Evolutionary conservation across 2,329 filamentous ascomycete species (phyloP).

Genomic region (Laburnicola sp.): DNA sequence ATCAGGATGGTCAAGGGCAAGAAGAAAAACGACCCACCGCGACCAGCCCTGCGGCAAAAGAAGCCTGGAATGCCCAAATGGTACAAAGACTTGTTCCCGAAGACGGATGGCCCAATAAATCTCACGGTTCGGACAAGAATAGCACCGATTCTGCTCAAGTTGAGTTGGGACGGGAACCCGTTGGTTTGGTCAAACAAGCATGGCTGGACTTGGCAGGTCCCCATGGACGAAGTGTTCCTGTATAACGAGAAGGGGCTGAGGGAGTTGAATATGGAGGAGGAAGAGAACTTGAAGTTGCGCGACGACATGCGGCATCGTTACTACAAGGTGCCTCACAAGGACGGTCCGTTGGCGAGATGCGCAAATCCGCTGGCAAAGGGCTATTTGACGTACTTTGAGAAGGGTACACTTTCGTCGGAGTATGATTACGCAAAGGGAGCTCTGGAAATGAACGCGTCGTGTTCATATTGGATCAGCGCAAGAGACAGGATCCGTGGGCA

Average conservation of each 20-base stretch:
- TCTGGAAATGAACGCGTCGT: conserved; percentile 96
- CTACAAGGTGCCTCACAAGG: conserved; percentile 95
- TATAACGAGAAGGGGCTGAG: conserved; percentile 74
- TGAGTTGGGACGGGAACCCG: conserved; percentile 88
- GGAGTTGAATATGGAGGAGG: conserved; percentile 73
- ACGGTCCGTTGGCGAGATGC: conserved; percentile 83
- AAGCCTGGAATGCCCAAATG: conserved; percentile 92
- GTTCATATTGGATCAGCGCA: conserved; percentile 98
- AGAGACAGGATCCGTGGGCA: conserved; percentile 92
- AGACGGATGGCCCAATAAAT: conserved; percentile 67
- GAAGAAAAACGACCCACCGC: conserved; percentile 77
- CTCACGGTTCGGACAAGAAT: conserved; percentile 86
- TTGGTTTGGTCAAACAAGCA: conserved; percentile 90
- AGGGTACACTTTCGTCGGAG: conserved; percentile 82
- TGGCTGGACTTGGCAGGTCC: conserved; percentile 89
- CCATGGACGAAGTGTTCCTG: conserved; percentile 60
- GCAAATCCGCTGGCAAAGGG: conserved; percentile 87
- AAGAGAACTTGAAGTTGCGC: conserved; percentile 66
- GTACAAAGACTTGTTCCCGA: conserved; percentile 89
- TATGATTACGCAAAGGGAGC: conserved; percentile 91
- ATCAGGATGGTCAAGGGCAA: conserved; percentile 89
- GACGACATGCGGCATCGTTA: conserved; percentile 70
- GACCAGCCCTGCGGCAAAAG: conserved; percentile 82
- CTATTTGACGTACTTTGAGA: conserved; percentile 89
- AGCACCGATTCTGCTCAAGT: conserved; percentile 77